Conservation (phyloP, 192 early-diverging fungal species). For the Entomortierella parvispora region DNA sequence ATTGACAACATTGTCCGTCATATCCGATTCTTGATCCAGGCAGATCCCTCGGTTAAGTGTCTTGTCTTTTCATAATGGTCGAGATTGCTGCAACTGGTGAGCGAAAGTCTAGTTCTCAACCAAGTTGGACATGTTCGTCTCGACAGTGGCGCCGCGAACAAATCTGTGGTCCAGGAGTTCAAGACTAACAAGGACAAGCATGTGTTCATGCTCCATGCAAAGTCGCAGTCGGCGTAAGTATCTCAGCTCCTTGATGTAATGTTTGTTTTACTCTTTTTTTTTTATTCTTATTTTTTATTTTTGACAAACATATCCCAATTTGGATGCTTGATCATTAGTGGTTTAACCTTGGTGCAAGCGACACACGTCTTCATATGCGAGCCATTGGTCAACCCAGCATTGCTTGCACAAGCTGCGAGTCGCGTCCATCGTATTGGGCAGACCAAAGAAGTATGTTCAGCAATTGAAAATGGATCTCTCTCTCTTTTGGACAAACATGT, state of each 20-base stretch:
- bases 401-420: conserved; percentile 40
- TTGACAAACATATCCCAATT: too few relatives aligned
- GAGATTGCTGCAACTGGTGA: conserved; percentile 26
- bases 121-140: conserved; percentile 37
- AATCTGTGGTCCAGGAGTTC: conserved; percentile 17
- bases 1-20: conserved; percentile 41
- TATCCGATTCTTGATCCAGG: conserved; percentile 27
- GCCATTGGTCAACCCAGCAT: conserved; percentile 25
- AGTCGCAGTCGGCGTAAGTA: conserved; percentile 32
- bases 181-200: conserved; percentile 6
- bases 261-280: not conserved
- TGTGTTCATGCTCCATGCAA: conserved; percentile 30
- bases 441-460: conserved; percentile 29
- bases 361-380: conserved; percentile 38
- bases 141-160: not conserved
- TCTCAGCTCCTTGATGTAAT: not conserved
- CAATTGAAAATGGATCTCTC: too few relatives aligned
- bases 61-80: conserved; percentile 50
- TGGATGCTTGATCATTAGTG: conserved; percentile 5
- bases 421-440: conserved; percentile 48
- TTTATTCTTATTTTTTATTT: too few relatives aligned
- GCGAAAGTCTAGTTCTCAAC: conserved; percentile 16
- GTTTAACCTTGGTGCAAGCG: conserved; percentile 33
- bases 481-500: too few relatives aligned
- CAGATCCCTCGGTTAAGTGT: conserved; percentile 22